Evolutionary conservation across 257 asterid species (phyloP).

Genomic region (Prunella vulgaris): DNA sequence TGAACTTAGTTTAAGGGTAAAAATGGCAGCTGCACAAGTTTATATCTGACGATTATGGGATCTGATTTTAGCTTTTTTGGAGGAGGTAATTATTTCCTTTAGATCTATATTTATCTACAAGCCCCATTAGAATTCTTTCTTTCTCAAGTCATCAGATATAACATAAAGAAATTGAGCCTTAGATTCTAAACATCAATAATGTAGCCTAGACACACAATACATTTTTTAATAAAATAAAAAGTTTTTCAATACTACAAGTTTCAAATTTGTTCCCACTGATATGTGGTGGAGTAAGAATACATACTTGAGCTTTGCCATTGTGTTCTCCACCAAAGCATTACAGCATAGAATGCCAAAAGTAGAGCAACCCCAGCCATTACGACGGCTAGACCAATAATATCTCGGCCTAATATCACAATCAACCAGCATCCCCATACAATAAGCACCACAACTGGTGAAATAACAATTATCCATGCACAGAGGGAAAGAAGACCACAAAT

Average conservation of each 20-base stretch:
- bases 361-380: slow-evolving; percentile 98
- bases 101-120: too few relatives aligned
- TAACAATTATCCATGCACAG: slow-evolving; percentile 75
- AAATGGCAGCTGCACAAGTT: not conserved
- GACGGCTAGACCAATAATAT: slow-evolving; percentile 91
- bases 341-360: slow-evolving; percentile 85
- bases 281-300: slow-evolving; percentile 28
- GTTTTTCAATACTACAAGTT: not conserved
- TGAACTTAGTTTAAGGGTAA: not conserved
- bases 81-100: too few relatives aligned
- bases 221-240: not conserved
- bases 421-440: slow-evolving; percentile 94
- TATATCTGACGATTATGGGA: too few relatives aligned
- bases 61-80: too few relatives aligned
- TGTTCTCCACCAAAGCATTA: slow-evolving; percentile 99
- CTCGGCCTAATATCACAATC: slow-evolving; percentile 85
- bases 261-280: not conserved
- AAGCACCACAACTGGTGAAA: slow-evolving; percentile 84
- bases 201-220: not conserved
- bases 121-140: too few relatives aligned
- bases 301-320: slow-evolving; percentile 99
- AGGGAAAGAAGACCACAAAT: slow-evolving; percentile 72
- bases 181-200: not conserved
- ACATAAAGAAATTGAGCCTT: not conserved
- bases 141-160: not conserved